These are phyloP conservation scores for Geopyxis carbonaria DNA, from an alignment of 495 filamentous ascomycete species.

Conservation along the genomic window DNA sequence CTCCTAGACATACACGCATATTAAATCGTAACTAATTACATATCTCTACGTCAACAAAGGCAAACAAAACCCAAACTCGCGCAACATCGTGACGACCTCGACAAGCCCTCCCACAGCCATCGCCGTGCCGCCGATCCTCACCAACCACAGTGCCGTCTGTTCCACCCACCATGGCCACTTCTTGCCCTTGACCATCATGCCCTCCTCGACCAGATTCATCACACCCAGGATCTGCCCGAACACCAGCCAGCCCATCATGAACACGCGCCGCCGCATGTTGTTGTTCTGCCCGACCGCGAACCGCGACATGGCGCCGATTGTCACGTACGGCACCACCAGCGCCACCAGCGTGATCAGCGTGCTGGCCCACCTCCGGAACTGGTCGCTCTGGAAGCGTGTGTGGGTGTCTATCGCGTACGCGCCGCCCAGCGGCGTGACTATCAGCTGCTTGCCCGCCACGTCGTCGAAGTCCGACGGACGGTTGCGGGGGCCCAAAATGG, in stretches of 20 bases:
- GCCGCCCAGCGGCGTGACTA: slow-evolving; percentile 3
- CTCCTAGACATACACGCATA: too few species aligned
- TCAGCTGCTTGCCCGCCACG: too few species aligned
- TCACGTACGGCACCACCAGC: slow-evolving; percentile 22
- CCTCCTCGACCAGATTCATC: slow-evolving; percentile 9
- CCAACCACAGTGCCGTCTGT: slow-evolving; percentile 1
- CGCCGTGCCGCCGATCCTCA: slow-evolving; percentile 10
- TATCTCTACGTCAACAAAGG: too few species aligned
- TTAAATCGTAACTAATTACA: too few species aligned
- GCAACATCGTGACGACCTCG: slow-evolving; percentile 20
- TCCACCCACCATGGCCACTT: slow-evolving; percentile 15
- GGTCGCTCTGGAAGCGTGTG: too few species aligned
- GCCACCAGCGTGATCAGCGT: slow-evolving; percentile 12
- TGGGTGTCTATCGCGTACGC: too few species aligned
- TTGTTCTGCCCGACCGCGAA: slow-evolving; percentile 18
- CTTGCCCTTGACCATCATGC: slow-evolving; percentile 14
- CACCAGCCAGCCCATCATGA: slow-evolving; percentile 29
- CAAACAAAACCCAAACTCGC: slow-evolving; percentile 21
- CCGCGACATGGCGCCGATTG: slow-evolving; percentile 25
- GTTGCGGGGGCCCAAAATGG: too few species aligned
- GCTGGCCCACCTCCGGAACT: not conserved
- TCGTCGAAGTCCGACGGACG: too few species aligned
- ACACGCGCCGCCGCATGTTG: slow-evolving; percentile 24
- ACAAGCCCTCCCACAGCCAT: slow-evolving; percentile 21
- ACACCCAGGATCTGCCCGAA: slow-evolving; percentile 21